These are phyloP conservation scores for Monosporozyma solicola DNA, from an alignment of 805 yeast species.

Conservation along the genomic window DNA sequence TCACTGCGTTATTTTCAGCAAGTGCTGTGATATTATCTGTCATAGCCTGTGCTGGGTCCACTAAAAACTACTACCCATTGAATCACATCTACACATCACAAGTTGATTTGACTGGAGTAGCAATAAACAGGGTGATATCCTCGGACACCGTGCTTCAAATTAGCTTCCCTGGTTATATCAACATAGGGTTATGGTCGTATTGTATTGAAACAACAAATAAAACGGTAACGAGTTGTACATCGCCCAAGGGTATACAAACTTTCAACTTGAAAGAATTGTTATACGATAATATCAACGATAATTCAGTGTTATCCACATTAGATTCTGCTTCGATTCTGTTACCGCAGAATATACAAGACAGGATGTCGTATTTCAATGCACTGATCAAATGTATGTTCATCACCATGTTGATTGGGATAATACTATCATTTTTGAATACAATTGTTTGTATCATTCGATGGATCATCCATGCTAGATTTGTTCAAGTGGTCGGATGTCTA, in stretches of 20 bases:
- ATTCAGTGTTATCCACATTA: slow-evolving; percentile 11
- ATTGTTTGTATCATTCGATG: slow-evolving; percentile 28
- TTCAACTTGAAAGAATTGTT: slow-evolving; percentile 19
- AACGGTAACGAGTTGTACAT: slow-evolving; percentile 19
- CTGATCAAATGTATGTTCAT: slow-evolving; percentile 53
- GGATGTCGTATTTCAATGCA: slow-evolving; percentile 36
- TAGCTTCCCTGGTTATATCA: slow-evolving; percentile 38
- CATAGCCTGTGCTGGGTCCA: slow-evolving; percentile 46
- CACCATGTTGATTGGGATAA: slow-evolving; percentile 42
- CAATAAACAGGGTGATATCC: slow-evolving; percentile 7
- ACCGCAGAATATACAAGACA: slow-evolving; percentile 45
- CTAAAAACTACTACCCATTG: slow-evolving; percentile 34
- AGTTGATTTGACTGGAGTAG: slow-evolving; percentile 34
- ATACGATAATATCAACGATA: slow-evolving; percentile 25
- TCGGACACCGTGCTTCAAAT: slow-evolving; percentile 10
- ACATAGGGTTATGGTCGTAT: slow-evolving; percentile 57
- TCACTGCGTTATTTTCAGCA: slow-evolving; percentile 27
- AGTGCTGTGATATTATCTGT: slow-evolving; percentile 40
- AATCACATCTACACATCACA: slow-evolving; percentile 41
- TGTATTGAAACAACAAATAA: slow-evolving; percentile 37
- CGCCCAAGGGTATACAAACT: slow-evolving; percentile 24
- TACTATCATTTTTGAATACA: slow-evolving; percentile 34
- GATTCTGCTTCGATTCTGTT: slow-evolving; percentile 32
- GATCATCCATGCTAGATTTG: slow-evolving; percentile 37
- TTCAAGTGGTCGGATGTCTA: slow-evolving; percentile 40